A percentile compares a stretch with the other conserved stretches of the same genome.
Evolutionary conservation across 73 alveolate genomes (phyloP).

Genomic region (Blepharisma japonicum): DNA sequence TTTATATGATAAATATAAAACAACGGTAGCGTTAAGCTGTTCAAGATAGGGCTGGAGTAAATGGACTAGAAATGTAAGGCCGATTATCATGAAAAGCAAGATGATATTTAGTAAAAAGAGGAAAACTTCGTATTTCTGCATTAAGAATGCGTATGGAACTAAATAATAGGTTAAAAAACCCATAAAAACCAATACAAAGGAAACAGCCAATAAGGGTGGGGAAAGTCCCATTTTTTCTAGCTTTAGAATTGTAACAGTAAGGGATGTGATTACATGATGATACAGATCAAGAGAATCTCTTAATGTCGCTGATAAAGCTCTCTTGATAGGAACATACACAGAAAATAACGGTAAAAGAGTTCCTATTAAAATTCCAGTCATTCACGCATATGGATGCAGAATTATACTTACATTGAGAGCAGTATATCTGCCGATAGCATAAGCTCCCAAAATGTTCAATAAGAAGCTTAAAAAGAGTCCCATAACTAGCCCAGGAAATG

Average conservation of each 20-base stretch:
- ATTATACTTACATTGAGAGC: constrained; percentile 29
- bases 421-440: constrained; percentile 37
- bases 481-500: constrained; percentile 81
- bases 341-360: constrained; percentile 75
- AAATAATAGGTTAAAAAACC: constrained; percentile 91
- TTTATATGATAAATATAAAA: constrained; percentile 51
- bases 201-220: constrained; percentile 58
- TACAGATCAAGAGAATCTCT: constrained; percentile 85
- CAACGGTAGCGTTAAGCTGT: constrained; percentile 39
- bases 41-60: constrained; percentile 67
- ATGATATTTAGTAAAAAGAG: constrained; percentile 80
- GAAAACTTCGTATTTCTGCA: constrained; percentile 64
- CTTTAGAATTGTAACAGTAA: constrained; percentile 72
- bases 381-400: constrained; percentile 47
- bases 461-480: constrained; percentile 70
- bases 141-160: constrained; percentile 87
- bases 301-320: constrained; percentile 83
- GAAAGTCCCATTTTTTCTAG: constrained; percentile 92
- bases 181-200: constrained; percentile 65
- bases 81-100: constrained; percentile 85
- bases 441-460: constrained; percentile 37
- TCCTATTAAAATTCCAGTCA: constrained; percentile 73
- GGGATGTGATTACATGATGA: constrained; percentile 79
- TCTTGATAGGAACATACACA: constrained; percentile 74
- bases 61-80: constrained; percentile 73